Percentiles rank a stretch among this genome's conserved stretches.
Evolutionary conservation across 2,329 filamentous ascomycete genomes (phyloP).

Genomic region (Penicillium sclerotiorum): DNA sequence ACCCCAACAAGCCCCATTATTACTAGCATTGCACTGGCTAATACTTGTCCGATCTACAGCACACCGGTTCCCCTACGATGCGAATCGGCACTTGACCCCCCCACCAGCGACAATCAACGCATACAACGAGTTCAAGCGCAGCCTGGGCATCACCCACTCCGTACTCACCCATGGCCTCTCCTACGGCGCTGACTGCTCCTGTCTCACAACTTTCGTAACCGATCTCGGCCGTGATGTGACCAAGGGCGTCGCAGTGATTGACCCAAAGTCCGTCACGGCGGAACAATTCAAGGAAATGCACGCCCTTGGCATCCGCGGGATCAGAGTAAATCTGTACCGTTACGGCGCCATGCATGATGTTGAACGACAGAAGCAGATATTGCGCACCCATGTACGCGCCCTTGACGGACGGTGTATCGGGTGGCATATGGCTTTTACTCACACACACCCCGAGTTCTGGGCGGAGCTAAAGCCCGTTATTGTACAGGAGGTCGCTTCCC

Average conservation of each 20-base stretch:
- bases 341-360: constrained; percentile 43
- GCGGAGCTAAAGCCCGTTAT: constrained; percentile 26
- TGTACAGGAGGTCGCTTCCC: constrained; percentile 18
- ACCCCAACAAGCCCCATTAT: too few species aligned
- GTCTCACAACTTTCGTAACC: constrained; percentile 34
- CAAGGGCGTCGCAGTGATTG: constrained; percentile 34
- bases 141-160: constrained; percentile 36
- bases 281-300: constrained; percentile 29
- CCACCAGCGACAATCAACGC: constrained; percentile 30
- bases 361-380: constrained; percentile 34
- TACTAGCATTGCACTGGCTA: too few species aligned
- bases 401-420: constrained; percentile 22
- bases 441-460: constrained; percentile 36
- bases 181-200: constrained; percentile 41
- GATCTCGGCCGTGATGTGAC: constrained; percentile 30
- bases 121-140: constrained; percentile 28
- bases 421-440: constrained; percentile 38
- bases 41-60: too few species aligned
- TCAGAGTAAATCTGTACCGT: constrained; percentile 42
- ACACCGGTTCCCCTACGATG: constrained; percentile 24
- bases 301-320: constrained; percentile 33
- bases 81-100: constrained; percentile 32
- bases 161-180: constrained; percentile 42
- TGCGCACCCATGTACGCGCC: constrained; percentile 32
- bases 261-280: constrained; percentile 27